phyloP scores from a whole-genome alignment of 108 stramenopile species.

The Skeletonema marinoi region DNA sequence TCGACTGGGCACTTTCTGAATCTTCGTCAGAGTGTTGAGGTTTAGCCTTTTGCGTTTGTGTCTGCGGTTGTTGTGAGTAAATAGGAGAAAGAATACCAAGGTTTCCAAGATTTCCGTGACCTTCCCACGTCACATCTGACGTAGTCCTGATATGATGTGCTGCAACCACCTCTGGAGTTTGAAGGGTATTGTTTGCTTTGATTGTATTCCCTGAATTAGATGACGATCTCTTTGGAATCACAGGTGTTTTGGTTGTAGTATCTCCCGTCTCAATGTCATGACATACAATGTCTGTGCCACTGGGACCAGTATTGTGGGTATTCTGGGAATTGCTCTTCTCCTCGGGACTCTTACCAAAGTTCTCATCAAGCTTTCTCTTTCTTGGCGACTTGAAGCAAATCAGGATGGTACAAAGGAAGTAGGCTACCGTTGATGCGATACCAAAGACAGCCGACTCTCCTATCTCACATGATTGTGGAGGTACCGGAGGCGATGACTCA shows the following conservation, averaged over 20 bases:
- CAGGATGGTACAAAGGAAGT: slow-evolving; percentile 56
- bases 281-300: background rate
- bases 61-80: background rate
- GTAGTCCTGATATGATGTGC: slow-evolving; percentile 5
- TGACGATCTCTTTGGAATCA: background rate
- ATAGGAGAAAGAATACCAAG: background rate
- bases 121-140: slow-evolving; percentile 14
- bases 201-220: background rate
- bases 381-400: slow-evolving; percentile 69
- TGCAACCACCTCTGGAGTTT: background rate
- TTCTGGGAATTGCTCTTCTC: background rate
- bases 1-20: background rate
- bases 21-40: background rate
- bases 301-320: slow-evolving; percentile 1
- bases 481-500: slow-evolving; percentile 37
- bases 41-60: background rate
- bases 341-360: slow-evolving; percentile 50
- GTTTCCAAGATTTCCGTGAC: background rate
- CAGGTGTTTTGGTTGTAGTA: background rate
- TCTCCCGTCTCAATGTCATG: slow-evolving; percentile 12
- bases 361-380: slow-evolving; percentile 57
- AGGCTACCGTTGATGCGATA: slow-evolving; percentile 52
- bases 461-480: slow-evolving; percentile 60
- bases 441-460: slow-evolving; percentile 47
- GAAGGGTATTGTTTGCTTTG: background rate